Conservation (phyloP, 164 flowering plant species). For the Aristolochia contorta region DNA sequence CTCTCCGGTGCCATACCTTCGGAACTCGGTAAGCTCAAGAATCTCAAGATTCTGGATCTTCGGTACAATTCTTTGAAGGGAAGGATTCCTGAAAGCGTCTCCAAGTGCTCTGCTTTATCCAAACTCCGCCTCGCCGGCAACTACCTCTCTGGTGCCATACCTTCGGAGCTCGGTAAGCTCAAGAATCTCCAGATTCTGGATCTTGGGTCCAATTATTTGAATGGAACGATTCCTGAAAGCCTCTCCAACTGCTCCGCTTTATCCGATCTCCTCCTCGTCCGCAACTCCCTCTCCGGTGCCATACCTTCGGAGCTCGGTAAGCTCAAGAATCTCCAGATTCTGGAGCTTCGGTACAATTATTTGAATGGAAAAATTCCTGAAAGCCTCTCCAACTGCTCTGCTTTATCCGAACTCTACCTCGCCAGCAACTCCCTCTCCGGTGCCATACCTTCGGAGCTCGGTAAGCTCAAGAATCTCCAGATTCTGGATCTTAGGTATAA, state of each 20-base stretch:
- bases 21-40: too few relatives aligned
- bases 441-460: constrained; percentile 43
- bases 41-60: constrained; percentile 54
- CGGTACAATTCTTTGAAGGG: constrained; percentile 66
- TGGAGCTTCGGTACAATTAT: constrained; percentile 67
- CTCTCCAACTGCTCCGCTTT: constrained; percentile 47
- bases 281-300: constrained; percentile 34
- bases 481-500: constrained; percentile 38
- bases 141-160: constrained; percentile 51
- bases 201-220: constrained; percentile 38
- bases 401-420: constrained; percentile 30
- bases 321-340: too few relatives aligned
- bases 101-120: constrained; percentile 33
- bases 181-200: constrained; percentile 30
- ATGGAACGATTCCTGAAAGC: constrained; percentile 44
- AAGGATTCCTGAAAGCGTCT: too few relatives aligned
- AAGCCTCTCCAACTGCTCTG: too few relatives aligned
- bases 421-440: constrained; percentile 46
- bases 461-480: constrained; percentile 36
- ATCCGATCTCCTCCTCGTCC: constrained; percentile 17
- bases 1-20: constrained; percentile 51
- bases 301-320: too few relatives aligned
- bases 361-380: too few relatives aligned
- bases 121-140: constrained; percentile 30
- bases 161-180: constrained; percentile 43